phyloP scores from a whole-genome alignment of 257 asterid genomes.

The Cordia subcordata region DNA sequence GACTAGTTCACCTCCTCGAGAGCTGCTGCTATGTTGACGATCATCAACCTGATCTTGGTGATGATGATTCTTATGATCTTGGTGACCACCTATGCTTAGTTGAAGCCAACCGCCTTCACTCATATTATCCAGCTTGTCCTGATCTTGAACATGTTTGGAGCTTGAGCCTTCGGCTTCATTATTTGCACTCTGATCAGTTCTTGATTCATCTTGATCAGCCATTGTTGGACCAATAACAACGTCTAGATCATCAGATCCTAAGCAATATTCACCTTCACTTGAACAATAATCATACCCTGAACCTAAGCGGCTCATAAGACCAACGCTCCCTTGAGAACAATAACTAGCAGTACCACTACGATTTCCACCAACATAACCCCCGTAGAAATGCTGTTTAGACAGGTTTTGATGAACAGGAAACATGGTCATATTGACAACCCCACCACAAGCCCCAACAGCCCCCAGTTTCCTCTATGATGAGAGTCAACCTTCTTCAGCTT shows the following conservation, averaged over 20 bases:
- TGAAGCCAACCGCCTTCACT: constrained; percentile 49
- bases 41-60: background rate
- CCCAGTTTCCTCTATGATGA: background rate
- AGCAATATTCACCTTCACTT: background rate
- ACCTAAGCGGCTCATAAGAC: constrained; percentile 24
- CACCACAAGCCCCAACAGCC: constrained; percentile 16
- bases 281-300: constrained; percentile 27
- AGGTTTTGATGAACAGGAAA: constrained; percentile 30
- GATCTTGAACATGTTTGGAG: constrained; percentile 8
- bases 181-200: constrained; percentile 16
- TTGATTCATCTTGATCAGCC: constrained; percentile 65
- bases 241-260: constrained; percentile 50
- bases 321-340: constrained; percentile 21
- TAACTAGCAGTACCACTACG: constrained; percentile 1
- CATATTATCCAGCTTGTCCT: constrained; percentile 23
- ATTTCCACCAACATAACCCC: constrained; percentile 9
- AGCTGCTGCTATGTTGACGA: background rate
- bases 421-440: constrained; percentile 64
- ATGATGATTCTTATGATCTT: background rate
- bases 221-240: constrained; percentile 14
- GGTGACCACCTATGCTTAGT: constrained; percentile 52
- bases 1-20: constrained; percentile 11
- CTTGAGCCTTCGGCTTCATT: constrained; percentile 31
- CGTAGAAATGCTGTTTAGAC: constrained; percentile 23
- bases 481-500: background rate